A percentile compares a stretch with the other conserved stretches of the same genome.
phyloP scores from a whole-genome alignment of 2,329 filamentous ascomycete genomes.

The Thermomyces lanuginosus region DNA sequence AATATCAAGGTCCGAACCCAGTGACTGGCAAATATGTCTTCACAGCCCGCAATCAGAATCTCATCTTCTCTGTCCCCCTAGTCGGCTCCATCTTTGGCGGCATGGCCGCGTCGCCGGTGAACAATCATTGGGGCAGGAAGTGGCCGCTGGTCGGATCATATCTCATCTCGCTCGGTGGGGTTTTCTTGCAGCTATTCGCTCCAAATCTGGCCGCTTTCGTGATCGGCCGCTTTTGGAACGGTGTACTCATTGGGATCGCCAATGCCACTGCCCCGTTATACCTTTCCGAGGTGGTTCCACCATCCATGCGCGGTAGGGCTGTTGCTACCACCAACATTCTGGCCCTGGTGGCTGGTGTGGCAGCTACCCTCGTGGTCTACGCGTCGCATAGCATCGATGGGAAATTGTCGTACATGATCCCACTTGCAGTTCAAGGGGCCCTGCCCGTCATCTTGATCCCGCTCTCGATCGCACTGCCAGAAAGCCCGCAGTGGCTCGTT shows the following conservation, averaged over 20 bases:
- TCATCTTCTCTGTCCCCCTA: slow-evolving; percentile 21
- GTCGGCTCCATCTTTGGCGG: slow-evolving; percentile 19
- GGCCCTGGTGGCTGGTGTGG: slow-evolving; percentile 16
- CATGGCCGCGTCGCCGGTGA: slow-evolving; percentile 18
- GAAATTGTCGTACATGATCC: slow-evolving; percentile 18
- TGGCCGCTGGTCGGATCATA: slow-evolving; percentile 19
- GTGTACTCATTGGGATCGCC: slow-evolving; percentile 17
- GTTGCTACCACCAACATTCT: slow-evolving; percentile 19
- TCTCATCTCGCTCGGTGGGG: slow-evolving; percentile 17
- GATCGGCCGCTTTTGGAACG: slow-evolving; percentile 18
- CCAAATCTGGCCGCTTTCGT: slow-evolving; percentile 19
- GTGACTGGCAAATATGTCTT: slow-evolving; percentile 11
- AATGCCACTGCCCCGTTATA: slow-evolving; percentile 22
- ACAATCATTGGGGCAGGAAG: slow-evolving; percentile 20
- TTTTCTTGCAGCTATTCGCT: slow-evolving; percentile 21
- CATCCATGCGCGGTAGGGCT: slow-evolving; percentile 16
- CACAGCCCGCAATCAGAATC: slow-evolving; percentile 19
- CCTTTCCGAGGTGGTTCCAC: slow-evolving; percentile 21
- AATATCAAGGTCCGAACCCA: slow-evolving; percentile 16
- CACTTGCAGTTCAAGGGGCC: slow-evolving; percentile 20
- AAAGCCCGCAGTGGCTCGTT: slow-evolving; percentile 20
- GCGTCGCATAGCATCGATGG: slow-evolving; percentile 13
- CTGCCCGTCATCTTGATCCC: slow-evolving; percentile 16
- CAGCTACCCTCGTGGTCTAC: slow-evolving; percentile 20
- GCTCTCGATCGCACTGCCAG: slow-evolving; percentile 16